Evolutionary conservation across 805 yeast species (phyloP).

Genomic region (Phaffomyces antillensis): DNA sequence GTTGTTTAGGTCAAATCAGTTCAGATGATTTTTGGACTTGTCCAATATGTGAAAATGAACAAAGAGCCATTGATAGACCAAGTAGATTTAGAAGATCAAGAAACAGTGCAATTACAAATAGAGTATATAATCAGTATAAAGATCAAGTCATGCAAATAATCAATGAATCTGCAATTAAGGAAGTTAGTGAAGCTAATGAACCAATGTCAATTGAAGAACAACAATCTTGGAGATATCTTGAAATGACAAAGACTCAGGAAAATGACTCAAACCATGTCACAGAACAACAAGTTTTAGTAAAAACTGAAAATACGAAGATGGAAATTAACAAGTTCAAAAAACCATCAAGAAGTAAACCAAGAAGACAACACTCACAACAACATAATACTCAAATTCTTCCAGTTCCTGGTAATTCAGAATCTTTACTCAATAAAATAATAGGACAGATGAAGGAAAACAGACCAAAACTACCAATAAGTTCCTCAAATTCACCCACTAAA

Average conservation of each 20-base stretch:
- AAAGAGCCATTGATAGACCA: slow-evolving; percentile 21
- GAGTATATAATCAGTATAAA: slow-evolving; percentile 17
- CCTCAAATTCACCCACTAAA: too few relatives aligned
- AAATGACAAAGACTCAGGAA: slow-evolving; percentile 6
- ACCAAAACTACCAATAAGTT: background rate
- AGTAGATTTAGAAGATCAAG: slow-evolving; percentile 20
- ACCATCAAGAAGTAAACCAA: slow-evolving; percentile 15
- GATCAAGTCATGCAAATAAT: background rate
- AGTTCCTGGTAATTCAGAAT: background rate
- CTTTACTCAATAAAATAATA: slow-evolving; percentile 14
- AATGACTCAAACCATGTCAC: background rate
- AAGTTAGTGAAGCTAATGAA: slow-evolving; percentile 7
- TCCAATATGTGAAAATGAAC: slow-evolving; percentile 43
- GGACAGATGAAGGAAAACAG: slow-evolving; percentile 16
- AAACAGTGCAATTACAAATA: slow-evolving; percentile 22
- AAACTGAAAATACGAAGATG: background rate
- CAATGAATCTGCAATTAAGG: slow-evolving; percentile 4
- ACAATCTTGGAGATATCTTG: slow-evolving; percentile 20
- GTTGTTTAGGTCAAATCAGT: slow-evolving; percentile 31
- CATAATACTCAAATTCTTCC: background rate
- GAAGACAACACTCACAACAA: background rate
- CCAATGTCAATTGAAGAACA: slow-evolving; percentile 17
- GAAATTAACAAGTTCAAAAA: slow-evolving; percentile 12
- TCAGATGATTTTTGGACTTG: slow-evolving; percentile 34
- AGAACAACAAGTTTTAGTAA: too few relatives aligned